Percentiles rank a stretch among this genome's conserved stretches.
phyloP scores from a whole-genome alignment of 192 early-diverging fungal genomes.

The Linnemannia schmuckeri region DNA sequence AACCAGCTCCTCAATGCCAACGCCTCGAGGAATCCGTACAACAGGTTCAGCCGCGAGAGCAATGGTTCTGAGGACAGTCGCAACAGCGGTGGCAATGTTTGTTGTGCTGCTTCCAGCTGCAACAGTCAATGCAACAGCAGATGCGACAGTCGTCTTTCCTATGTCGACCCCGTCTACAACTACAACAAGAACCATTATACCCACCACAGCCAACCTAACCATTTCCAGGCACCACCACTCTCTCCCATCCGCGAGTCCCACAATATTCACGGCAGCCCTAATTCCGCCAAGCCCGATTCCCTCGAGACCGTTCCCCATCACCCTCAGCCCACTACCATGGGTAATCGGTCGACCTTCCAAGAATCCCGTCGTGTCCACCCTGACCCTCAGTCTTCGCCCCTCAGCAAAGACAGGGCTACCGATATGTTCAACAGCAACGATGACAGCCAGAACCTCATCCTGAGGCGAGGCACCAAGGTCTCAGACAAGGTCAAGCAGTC shows the following conservation, averaged over 20 bases:
- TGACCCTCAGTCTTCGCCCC: not conserved
- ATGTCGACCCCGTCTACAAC: not conserved
- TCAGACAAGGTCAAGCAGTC: constrained; percentile 24
- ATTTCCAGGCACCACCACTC: not conserved
- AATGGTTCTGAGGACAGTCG: not conserved
- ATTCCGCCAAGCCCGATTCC: too few species aligned
- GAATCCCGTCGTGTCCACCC: not conserved
- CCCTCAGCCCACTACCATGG: not conserved
- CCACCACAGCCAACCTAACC: not conserved
- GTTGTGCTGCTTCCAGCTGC: not conserved
- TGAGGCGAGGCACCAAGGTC: constrained; percentile 7
- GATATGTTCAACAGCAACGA: not conserved
- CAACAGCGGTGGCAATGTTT: not conserved
- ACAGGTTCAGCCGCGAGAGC: constrained; percentile 3
- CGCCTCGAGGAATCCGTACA: not conserved
- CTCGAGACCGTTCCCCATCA: too few species aligned
- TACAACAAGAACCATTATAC: constrained; percentile 1
- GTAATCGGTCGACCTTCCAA: not conserved
- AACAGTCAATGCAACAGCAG: not conserved
- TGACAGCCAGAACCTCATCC: not conserved
- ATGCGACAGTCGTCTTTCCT: not conserved
- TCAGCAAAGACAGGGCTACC: not conserved
- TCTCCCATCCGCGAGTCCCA: not conserved
- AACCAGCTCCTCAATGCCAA: not conserved
- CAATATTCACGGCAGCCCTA: not conserved